Base-by-base conservation (phyloP, 2,329 filamentous ascomycete species). In the Xylariaceae sp. region DNA sequence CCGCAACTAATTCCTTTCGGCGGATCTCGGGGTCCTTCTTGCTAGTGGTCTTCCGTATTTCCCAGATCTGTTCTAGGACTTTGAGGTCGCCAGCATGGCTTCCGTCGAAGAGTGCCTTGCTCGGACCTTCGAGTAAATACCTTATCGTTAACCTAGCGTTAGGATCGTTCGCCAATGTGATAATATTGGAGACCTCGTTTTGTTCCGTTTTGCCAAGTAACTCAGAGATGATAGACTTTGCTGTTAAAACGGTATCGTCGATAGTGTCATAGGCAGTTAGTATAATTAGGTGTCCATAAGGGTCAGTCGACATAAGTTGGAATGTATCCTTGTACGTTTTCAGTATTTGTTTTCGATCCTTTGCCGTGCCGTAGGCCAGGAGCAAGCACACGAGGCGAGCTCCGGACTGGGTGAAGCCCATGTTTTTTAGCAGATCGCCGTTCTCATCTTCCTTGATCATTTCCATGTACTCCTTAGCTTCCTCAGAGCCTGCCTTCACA, bases 401-500 rank as follows among this genome's bases (percentile, higher is more conserved):
- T 5, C 94, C 94, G 7, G 91, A 91, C 70, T 88, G 89, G 36
- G 94, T 99, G 74, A 99, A 99, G 6, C 92, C 92, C 77, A 99
- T 83, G 72, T 97, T 97, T 79, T 96, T 96, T 60, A 94, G 81
- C 58, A 97, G 74, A 70, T 97, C 92, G 41, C 91, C 92, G 53
- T 89, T 87, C 68, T 96, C 91, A 62, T 99, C 93, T 33, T 90
- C 90, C 76, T 95, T 96, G 67, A 99, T 79, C 62, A 95, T 81
- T 72, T 97, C 92, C 53, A 95, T 76, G 68, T 96, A 97, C 64
- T 96, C 92, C 26, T 80, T 89, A 35, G 91, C 86, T 70, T 97
- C 93, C 53, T 90, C 85, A 37, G 86, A 90, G 3, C 88, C 92
- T 4, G 83, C 78, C 60, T 88, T 87, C 40, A 87, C 85, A 65